phyloP scores from a whole-genome alignment of 805 yeast species.

The Candida alai region DNA sequence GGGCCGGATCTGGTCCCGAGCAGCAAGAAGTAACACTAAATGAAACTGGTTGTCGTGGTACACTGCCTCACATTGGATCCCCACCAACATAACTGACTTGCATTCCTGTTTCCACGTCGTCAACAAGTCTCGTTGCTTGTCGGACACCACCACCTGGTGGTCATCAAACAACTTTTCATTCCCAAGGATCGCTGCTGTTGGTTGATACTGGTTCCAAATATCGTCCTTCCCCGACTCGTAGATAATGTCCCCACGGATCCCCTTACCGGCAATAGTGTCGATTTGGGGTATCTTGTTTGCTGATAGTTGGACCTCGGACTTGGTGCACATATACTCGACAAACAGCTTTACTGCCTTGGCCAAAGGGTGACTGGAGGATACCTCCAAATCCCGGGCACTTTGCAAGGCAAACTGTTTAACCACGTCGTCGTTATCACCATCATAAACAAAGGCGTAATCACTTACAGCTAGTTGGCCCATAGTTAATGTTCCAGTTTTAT shows the following conservation, averaged over 20 bases:
- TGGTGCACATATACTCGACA: constrained; percentile 27
- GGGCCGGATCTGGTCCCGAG: constrained; percentile 56
- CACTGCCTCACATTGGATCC: constrained; percentile 28
- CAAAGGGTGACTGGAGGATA: constrained; percentile 65
- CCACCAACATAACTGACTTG: constrained; percentile 60
- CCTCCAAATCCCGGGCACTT: constrained; percentile 55
- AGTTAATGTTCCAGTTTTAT: constrained; percentile 77
- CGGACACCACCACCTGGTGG: constrained; percentile 34
- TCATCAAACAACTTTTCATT: constrained; percentile 58
- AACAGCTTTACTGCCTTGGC: constrained; percentile 51
- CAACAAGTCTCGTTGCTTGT: constrained; percentile 26
- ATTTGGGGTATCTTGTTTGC: constrained; percentile 43
- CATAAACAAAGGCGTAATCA: constrained; percentile 34
- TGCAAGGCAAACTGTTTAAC: constrained; percentile 35
- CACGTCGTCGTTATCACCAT: constrained; percentile 12
- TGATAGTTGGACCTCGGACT: constrained; percentile 15
- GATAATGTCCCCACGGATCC: constrained; percentile 45
- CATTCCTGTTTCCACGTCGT: constrained; percentile 58
- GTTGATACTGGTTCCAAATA: constrained; percentile 30
- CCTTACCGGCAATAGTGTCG: constrained; percentile 58
- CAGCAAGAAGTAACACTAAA: constrained; percentile 49
- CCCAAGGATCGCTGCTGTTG: constrained; percentile 47
- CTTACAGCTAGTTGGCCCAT: constrained; percentile 59
- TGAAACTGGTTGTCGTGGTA: constrained; percentile 29
- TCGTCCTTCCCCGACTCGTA: constrained; percentile 14